Percentiles rank a stretch among this genome's conserved stretches.
These are phyloP conservation scores for Pseudogymnoascus sp. DNA, from an alignment of 2,329 filamentous ascomycete genomes.

Conservation along the genomic window DNA sequence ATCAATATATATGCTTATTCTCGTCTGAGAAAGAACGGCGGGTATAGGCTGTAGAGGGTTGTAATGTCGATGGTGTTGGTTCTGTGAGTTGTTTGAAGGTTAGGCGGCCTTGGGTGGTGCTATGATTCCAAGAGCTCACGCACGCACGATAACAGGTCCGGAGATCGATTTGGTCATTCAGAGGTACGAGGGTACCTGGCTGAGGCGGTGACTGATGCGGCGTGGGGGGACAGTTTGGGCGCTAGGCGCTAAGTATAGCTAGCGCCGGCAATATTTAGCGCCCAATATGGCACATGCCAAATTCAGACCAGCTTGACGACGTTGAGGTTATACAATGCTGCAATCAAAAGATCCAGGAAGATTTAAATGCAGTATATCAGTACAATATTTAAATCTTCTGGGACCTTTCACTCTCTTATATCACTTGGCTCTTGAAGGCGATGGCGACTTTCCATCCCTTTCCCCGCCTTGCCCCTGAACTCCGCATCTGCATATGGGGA, in stretches of 20 bases:
- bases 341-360: no score
- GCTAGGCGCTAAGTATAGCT: background rate
- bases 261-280: background rate
- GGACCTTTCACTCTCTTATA: background rate
- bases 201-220: background rate
- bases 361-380: no score
- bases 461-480: no score
- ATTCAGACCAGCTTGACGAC: background rate
- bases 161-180: slow-evolving; percentile 6
- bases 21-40: background rate
- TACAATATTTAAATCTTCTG: background rate
- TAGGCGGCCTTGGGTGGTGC: slow-evolving; percentile 1
- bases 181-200: slow-evolving; percentile 3
- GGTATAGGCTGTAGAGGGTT: background rate
- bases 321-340: no score
- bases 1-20: background rate
- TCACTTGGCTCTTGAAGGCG: background rate
- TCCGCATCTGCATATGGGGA: no score
- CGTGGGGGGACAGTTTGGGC: background rate
- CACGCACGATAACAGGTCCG: background rate
- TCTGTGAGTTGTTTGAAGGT: background rate
- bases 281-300: background rate
- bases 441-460: no score
- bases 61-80: background rate
- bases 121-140: slow-evolving; percentile 1